These are phyloP conservation scores for Leccinum colubrinum DNA, from an alignment of 1,284 basidiomycete genomes.

Conservation along the genomic window DNA sequence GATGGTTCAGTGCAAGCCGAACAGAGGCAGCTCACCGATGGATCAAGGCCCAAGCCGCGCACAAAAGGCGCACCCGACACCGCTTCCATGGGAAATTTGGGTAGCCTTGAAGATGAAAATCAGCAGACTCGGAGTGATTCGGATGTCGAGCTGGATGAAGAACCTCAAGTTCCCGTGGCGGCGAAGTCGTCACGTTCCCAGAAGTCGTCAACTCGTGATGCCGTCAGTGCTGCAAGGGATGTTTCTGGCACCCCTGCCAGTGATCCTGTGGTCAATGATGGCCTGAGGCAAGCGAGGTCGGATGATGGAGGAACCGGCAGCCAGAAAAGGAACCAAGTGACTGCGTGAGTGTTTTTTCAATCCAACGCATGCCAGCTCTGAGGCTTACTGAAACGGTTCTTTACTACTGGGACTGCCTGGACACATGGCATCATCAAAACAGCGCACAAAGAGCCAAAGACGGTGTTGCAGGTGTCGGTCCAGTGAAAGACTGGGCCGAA, in stretches of 20 bases:
- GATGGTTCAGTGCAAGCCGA: too few relatives aligned
- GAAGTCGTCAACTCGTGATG: background rate
- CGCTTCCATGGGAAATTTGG: background rate
- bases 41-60: background rate
- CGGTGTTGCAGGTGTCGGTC: background rate
- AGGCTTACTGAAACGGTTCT: background rate
- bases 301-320: background rate
- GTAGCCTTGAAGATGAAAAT: background rate
- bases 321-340: background rate
- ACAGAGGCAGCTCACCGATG: too few relatives aligned
- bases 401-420: background rate
- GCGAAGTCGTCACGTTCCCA: background rate
- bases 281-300: background rate
- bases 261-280: background rate
- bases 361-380: background rate
- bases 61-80: background rate
- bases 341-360: background rate
- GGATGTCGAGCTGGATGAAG: background rate
- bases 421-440: background rate
- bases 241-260: background rate
- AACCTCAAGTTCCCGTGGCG: background rate
- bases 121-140: background rate
- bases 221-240: background rate
- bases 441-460: background rate
- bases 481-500: background rate